phyloP scores from a whole-genome alignment of 2,329 filamentous ascomycete species.

The Neofusicoccum kwambonambiense region DNA sequence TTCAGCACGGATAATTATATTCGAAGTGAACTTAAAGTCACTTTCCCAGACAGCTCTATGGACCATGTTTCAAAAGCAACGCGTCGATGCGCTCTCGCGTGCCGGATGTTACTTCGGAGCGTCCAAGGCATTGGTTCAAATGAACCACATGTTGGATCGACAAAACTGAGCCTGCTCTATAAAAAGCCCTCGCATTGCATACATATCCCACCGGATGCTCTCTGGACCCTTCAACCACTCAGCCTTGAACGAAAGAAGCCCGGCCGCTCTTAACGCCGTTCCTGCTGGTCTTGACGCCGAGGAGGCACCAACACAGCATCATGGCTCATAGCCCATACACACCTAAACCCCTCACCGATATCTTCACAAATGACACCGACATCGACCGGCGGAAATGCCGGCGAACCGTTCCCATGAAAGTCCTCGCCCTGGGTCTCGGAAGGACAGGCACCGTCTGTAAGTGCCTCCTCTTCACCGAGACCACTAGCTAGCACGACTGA shows the following conservation, averaged over 20 bases:
- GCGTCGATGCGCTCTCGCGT: too few relatives aligned
- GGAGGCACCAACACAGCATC: background rate
- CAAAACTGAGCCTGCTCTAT: background rate
- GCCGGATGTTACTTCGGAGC: background rate
- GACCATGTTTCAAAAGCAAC: background rate
- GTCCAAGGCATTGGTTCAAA: too few relatives aligned
- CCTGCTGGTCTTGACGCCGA: too few relatives aligned
- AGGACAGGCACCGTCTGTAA: slow-evolving; percentile 31
- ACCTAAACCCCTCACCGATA: slow-evolving; percentile 55
- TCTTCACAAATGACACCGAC: slow-evolving; percentile 65
- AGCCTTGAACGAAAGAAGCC: background rate
- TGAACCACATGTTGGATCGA: background rate
- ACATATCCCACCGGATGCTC: background rate
- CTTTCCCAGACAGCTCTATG: background rate
- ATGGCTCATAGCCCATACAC: slow-evolving; percentile 28
- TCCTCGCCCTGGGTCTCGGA: slow-evolving; percentile 36
- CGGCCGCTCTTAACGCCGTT: too few relatives aligned
- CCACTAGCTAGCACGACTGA: slow-evolving; percentile 28
- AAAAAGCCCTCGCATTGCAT: background rate
- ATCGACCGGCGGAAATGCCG: slow-evolving; percentile 65
- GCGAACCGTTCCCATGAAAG: slow-evolving; percentile 25
- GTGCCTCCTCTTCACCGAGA: background rate
- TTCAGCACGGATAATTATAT: too few relatives aligned
- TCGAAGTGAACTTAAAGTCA: too few relatives aligned
- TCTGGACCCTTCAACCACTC: background rate